Percentiles rank a stretch among this genome's conserved stretches.
These are phyloP conservation scores for Nakaseomyces bracarensis DNA, from an alignment of 1,139 yeast genomes.

Conservation along the genomic window DNA sequence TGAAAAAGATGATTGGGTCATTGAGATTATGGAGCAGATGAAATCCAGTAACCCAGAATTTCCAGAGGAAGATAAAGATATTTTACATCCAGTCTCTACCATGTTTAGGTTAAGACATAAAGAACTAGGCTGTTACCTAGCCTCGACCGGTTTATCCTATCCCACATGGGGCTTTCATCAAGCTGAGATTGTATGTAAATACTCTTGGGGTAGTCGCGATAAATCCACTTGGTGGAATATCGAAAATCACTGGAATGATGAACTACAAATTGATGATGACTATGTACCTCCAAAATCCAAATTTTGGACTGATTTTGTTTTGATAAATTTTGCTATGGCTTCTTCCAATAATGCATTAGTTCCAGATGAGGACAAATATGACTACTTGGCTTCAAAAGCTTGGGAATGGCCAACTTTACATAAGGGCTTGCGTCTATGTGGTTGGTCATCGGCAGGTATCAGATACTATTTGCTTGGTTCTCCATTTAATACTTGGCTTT, in stretches of 20 bases:
- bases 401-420: constrained; percentile 75
- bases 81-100: constrained; percentile 62
- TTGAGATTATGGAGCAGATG: constrained; percentile 55
- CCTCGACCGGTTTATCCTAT: constrained; percentile 61
- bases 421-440: constrained; percentile 61
- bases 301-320: constrained; percentile 63
- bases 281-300: constrained; percentile 58
- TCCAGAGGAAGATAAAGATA: constrained; percentile 35
- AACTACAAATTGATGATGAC: constrained; percentile 36
- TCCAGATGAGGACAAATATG: constrained; percentile 64
- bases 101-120: constrained; percentile 57
- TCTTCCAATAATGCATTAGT: constrained; percentile 68
- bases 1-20: constrained; percentile 60
- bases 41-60: constrained; percentile 41
- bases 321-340: constrained; percentile 69
- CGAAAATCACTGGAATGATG: constrained; percentile 53
- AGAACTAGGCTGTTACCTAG: constrained; percentile 60
- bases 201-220: constrained; percentile 43
- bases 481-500: constrained; percentile 58
- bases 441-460: constrained; percentile 42
- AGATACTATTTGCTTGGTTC: constrained; percentile 61
- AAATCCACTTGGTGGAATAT: constrained; percentile 77
- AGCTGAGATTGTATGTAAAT: constrained; percentile 68
- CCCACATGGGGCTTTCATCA: constrained; percentile 81
- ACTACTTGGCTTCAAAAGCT: constrained; percentile 57